phyloP scores from a whole-genome alignment of 2,329 filamentous ascomycete species.

The Keithomyces neogunnii region DNA sequence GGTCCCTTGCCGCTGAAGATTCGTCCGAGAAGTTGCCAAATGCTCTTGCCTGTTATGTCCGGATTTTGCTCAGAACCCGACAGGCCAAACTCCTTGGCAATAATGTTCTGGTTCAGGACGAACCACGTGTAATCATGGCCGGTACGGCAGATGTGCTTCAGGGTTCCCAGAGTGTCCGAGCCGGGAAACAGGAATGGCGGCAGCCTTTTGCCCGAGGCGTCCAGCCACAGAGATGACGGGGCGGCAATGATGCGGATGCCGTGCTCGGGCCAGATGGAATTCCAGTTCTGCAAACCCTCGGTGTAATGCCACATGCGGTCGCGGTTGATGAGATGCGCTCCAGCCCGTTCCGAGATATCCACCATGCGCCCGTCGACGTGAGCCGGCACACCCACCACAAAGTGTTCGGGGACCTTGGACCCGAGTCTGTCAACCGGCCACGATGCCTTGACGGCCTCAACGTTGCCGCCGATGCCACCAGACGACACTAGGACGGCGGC shows the following conservation, averaged over 20 bases:
- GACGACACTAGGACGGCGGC: slow-evolving; percentile 46
- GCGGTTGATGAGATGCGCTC: slow-evolving; percentile 48
- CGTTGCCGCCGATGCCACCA: slow-evolving; percentile 52
- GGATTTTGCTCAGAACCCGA: slow-evolving; percentile 58
- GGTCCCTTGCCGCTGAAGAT: slow-evolving; percentile 45
- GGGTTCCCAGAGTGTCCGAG: slow-evolving; percentile 47
- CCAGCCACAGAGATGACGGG: slow-evolving; percentile 54
- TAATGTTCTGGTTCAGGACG: slow-evolving; percentile 48
- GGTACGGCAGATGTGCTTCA: slow-evolving; percentile 51
- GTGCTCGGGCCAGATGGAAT: slow-evolving; percentile 52
- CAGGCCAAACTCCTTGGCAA: slow-evolving; percentile 52
- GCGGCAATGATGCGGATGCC: slow-evolving; percentile 53
- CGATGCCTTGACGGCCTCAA: slow-evolving; percentile 48
- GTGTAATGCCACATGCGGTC: slow-evolving; percentile 62
- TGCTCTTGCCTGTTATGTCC: slow-evolving; percentile 49
- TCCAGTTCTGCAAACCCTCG: slow-evolving; percentile 53
- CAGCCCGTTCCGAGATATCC: slow-evolving; percentile 41
- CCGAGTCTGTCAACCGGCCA: slow-evolving; percentile 53
- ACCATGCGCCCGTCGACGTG: slow-evolving; percentile 60
- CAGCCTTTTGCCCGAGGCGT: slow-evolving; percentile 49
- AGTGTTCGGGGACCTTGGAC: slow-evolving; percentile 43
- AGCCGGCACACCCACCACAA: slow-evolving; percentile 52
- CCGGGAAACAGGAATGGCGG: slow-evolving; percentile 50
- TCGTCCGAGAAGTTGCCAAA: slow-evolving; percentile 42
- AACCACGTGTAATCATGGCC: slow-evolving; percentile 59